phyloP scores from a whole-genome alignment of 495 filamentous ascomycete species.

The Penicillium argentinense region DNA sequence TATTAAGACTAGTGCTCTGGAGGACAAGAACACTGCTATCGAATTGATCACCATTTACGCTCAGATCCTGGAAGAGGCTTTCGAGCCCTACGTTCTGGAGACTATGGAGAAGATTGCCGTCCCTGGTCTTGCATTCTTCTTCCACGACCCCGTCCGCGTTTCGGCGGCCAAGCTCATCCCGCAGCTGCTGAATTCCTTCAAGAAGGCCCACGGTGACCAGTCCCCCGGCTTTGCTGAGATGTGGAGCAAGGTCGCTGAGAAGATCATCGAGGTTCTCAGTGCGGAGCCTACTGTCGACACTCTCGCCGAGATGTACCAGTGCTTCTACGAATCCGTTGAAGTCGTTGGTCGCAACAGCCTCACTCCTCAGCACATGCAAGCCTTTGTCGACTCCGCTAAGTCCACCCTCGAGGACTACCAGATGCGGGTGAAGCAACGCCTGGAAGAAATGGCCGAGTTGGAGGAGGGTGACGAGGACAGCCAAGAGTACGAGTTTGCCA shows the following conservation, averaged over 20 bases:
- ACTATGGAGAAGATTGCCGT: constrained; percentile 97
- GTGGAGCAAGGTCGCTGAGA: constrained; percentile 84
- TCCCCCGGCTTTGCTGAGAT: constrained; percentile 73
- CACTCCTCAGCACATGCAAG: constrained; percentile 71
- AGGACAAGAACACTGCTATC: constrained; percentile 99
- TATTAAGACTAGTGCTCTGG: constrained; percentile 93
- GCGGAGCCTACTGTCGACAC: constrained; percentile 95
- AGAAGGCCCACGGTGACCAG: constrained; percentile 76
- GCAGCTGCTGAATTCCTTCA: constrained; percentile 90
- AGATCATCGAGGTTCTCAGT: constrained; percentile 90
- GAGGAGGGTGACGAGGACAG: constrained; percentile 86
- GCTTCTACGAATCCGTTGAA: constrained; percentile 98
- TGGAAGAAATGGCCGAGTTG: constrained; percentile 72
- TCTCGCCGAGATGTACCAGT: constrained; percentile 98
- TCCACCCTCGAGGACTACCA: constrained; percentile 91
- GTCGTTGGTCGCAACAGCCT: constrained; percentile 85
- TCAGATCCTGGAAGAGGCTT: constrained; percentile 85
- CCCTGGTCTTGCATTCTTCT: constrained; percentile 95
- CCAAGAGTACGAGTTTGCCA: constrained; percentile 66
- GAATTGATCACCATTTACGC: constrained; percentile 97
- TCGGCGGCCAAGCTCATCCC: constrained; percentile 94
- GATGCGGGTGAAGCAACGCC: constrained; percentile 72
- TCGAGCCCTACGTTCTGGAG: constrained; percentile 86
- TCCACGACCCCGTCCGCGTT: constrained; percentile 96
- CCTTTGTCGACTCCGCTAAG: constrained; percentile 81